A percentile compares a stretch with the other conserved stretches of the same genome.
Conservation (phyloP, 805 yeast genomes). For the Lachancea waltii region DNA sequence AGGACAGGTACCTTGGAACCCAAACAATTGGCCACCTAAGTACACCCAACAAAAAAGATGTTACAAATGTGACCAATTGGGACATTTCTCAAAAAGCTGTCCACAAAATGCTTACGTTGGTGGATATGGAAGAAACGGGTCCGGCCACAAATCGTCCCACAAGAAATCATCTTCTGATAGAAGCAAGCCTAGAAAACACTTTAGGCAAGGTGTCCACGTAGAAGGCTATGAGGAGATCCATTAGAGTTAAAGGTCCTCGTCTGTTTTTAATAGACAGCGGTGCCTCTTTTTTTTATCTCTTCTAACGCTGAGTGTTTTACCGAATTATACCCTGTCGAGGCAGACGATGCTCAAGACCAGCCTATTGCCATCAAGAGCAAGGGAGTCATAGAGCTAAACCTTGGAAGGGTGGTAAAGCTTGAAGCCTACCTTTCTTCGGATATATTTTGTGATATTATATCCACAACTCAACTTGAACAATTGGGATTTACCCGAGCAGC, state of each 20-base stretch:
- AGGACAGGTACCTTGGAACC: too few relatives aligned
- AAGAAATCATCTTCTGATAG: too few relatives aligned
- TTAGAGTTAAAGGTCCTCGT: background rate
- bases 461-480: background rate
- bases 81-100: background rate
- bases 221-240: background rate
- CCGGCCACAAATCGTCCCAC: too few relatives aligned
- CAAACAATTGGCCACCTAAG: too few relatives aligned
- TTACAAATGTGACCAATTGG: background rate
- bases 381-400: background rate
- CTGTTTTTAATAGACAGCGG: background rate
- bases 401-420: constrained; percentile 2
- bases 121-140: background rate
- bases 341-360: background rate
- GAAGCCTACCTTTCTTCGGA: constrained; percentile 1
- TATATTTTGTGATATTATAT: background rate
- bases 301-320: background rate
- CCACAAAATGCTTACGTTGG: background rate
- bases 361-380: background rate
- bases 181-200: background rate
- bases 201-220: background rate
- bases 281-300: background rate
- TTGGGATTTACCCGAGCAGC: too few relatives aligned
- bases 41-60: background rate
- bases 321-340: background rate